Base-by-base conservation (phyloP, 1,284 basidiomycete species). In the Apiotrichum veenhuisii region DNA sequence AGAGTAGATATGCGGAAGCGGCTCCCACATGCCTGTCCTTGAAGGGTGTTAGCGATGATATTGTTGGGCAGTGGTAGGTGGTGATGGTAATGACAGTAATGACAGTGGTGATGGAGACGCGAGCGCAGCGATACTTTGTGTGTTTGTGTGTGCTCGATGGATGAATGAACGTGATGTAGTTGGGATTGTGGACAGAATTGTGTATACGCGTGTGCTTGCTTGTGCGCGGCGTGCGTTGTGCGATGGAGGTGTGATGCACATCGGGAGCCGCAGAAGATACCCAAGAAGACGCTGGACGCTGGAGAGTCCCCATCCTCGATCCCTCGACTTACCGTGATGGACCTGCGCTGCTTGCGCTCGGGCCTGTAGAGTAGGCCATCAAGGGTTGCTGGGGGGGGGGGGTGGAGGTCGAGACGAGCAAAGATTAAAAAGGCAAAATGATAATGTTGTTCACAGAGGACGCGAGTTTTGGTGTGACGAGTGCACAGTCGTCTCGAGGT, bases 1-100 rank as follows among this genome's bases (percentile, higher is more conserved):
- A 20, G 70, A 71, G 55, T 70, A 64, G 42, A 76, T 76, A 58
- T 68, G 69, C 1, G 74, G 74, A 5, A 76, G 61, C 1, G 72
- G 74, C 40, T 69, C 68, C 74, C 74, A 76, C 37, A 58, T 63
- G 22, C 66, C 70, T 30, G 63, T 54, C 22, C 50, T 34, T 41
- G 30, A 30, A 30, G 30, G 30, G 5, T 30, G 30, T 30, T 12
- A 30, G 30, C 30, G 30, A 30, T 30, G 7, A 30, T 7, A 30
- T n/a, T n/a, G n/a, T 53, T 61, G 59, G 20, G 33, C 14, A 43
- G 48, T 41, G 2, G 37, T 38, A n/a, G n/a, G 46, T 36, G 5
- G 34, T 36, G 23, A 15, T 18, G 12, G n/a, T 10, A 27, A 40
- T 17, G n/a, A 20, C n/a, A 4, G 48, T 33, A 30, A 12, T 33